These are phyloP conservation scores for Ustanciosporium gigantosporum DNA, from an alignment of 1,284 basidiomycete species.

Conservation along the genomic window DNA sequence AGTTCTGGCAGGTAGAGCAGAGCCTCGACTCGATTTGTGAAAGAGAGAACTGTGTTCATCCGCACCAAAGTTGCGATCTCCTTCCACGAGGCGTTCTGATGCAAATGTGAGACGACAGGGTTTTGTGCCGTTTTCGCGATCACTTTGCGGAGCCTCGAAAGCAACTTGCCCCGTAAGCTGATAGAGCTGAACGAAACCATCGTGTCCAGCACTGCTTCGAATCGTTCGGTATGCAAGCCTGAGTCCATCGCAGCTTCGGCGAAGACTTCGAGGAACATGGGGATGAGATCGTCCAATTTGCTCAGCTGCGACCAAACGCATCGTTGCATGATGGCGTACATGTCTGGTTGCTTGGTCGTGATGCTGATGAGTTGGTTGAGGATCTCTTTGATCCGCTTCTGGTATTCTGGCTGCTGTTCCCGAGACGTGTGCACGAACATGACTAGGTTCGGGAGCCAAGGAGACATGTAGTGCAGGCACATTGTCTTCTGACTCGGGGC, in stretches of 20 bases:
- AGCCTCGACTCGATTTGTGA: slow-evolving; percentile 52
- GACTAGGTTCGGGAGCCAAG: slow-evolving; percentile 54
- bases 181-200: slow-evolving; percentile 57
- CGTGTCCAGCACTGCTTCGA: slow-evolving; percentile 56
- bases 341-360: slow-evolving; percentile 54
- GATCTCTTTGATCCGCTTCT: slow-evolving; percentile 56
- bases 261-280: slow-evolving; percentile 52
- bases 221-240: slow-evolving; percentile 50
- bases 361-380: slow-evolving; percentile 53
- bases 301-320: slow-evolving; percentile 54
- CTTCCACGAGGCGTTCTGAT: slow-evolving; percentile 54
- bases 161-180: slow-evolving; percentile 54
- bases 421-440: slow-evolving; percentile 52
- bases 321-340: slow-evolving; percentile 57
- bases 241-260: slow-evolving; percentile 57
- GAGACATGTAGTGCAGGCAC: slow-evolving; percentile 53
- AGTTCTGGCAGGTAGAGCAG: slow-evolving; percentile 52
- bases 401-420: slow-evolving; percentile 52
- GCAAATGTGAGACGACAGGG: slow-evolving; percentile 41
- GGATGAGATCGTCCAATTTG: slow-evolving; percentile 55
- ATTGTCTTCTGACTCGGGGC: slow-evolving; percentile 51
- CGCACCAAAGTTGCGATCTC: slow-evolving; percentile 55
- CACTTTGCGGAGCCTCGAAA: slow-evolving; percentile 49
- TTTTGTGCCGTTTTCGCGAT: slow-evolving; percentile 56
- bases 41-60: slow-evolving; percentile 58